These are phyloP conservation scores for Aspergillus ostianus DNA, from an alignment of 495 filamentous ascomycete genomes.

Conservation along the genomic window DNA sequence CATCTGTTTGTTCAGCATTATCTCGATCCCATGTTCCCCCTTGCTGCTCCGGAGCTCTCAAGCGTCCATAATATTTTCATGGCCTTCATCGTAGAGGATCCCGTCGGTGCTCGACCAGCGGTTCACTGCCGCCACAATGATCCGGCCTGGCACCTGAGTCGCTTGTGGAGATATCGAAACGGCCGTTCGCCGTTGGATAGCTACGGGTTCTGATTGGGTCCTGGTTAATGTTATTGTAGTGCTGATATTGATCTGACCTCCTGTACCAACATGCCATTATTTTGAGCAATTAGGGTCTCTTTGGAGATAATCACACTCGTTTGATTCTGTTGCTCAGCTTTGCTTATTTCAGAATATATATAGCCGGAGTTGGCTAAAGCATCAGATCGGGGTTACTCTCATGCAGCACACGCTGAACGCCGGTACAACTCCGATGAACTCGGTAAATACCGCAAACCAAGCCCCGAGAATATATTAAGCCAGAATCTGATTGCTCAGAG, in stretches of 20 bases:
- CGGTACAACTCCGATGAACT: too few relatives aligned
- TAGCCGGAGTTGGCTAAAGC: too few relatives aligned
- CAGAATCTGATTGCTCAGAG: too few relatives aligned
- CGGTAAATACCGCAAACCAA: too few relatives aligned
- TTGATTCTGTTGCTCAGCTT: too few relatives aligned
- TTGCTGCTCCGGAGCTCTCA: conserved; percentile 27
- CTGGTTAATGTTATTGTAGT: background rate
- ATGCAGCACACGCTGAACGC: background rate
- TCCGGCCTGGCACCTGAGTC: conserved; percentile 50
- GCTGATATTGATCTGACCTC: background rate
- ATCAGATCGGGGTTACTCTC: too few relatives aligned
- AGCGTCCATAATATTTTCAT: conserved; percentile 36
- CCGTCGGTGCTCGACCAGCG: background rate
- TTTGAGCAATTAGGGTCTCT: too few relatives aligned
- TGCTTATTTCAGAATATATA: too few relatives aligned
- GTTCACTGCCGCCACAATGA: background rate
- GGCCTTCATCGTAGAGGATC: conserved; percentile 25
- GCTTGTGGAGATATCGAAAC: conserved; percentile 72
- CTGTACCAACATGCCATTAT: background rate
- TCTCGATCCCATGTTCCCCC: conserved; percentile 71
- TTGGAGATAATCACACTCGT: too few relatives aligned
- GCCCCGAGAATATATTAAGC: too few relatives aligned
- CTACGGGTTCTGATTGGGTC: background rate
- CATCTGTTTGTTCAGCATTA: conserved; percentile 84
- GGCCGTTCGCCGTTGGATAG: conserved; percentile 50